These are phyloP conservation scores for Pseudozyma flocculosa DNA, from an alignment of 1,284 basidiomycete genomes.

Conservation along the genomic window DNA sequence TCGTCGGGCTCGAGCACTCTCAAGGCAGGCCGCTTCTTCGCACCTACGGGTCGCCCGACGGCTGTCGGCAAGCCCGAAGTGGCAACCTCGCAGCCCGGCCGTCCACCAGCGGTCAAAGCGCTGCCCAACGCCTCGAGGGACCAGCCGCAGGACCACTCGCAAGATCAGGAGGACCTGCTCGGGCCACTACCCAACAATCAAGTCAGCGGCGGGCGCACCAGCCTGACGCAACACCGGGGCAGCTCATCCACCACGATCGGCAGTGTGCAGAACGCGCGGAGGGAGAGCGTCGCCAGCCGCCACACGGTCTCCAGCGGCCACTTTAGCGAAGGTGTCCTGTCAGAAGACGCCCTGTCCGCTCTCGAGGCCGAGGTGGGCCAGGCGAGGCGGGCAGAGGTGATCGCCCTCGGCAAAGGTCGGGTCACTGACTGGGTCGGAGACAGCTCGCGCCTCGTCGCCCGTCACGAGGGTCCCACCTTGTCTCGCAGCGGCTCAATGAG, in stretches of 20 bases:
- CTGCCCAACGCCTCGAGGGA: too few species aligned
- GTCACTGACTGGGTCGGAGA: slow-evolving; percentile 33
- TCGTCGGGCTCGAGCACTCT: slow-evolving; percentile 14
- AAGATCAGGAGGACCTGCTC: background rate
- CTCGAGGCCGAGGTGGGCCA: slow-evolving; percentile 36
- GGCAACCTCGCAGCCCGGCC: background rate
- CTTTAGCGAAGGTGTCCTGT: slow-evolving; percentile 25
- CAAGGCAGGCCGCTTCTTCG: slow-evolving; percentile 6
- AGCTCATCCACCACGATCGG: background rate
- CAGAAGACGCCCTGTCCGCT: slow-evolving; percentile 31
- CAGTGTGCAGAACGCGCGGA: background rate
- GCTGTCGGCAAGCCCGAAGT: background rate
- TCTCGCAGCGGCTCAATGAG: slow-evolving; percentile 26
- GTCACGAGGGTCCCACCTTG: slow-evolving; percentile 18
- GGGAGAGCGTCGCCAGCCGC: background rate
- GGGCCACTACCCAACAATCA: background rate
- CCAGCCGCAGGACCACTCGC: too few species aligned
- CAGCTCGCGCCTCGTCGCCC: slow-evolving; percentile 8
- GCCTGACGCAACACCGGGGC: background rate
- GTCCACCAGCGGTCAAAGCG: too few species aligned
- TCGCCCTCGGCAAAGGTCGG: slow-evolving; percentile 31
- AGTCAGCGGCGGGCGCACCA: background rate
- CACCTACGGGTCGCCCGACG: background rate
- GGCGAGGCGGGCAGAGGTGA: slow-evolving; percentile 27
- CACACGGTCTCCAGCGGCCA: slow-evolving; percentile 10